Base-by-base conservation (phyloP, 176 grass and related monocot species). In the Oryza punctata region DNA sequence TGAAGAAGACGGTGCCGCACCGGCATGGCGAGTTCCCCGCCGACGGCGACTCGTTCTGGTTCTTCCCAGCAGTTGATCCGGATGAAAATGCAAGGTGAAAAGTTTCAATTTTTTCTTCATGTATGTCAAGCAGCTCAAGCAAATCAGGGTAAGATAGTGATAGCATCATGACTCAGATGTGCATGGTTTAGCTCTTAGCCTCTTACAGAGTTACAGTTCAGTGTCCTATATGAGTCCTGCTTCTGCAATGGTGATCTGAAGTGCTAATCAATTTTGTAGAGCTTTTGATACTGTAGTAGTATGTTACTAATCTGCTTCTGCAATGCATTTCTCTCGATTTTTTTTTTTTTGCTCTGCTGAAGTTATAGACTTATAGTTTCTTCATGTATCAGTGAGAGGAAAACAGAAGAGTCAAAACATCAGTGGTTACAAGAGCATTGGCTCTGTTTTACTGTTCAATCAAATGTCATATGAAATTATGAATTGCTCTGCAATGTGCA, bases 11-110 rank as follows among this genome's bases (percentile, higher is more conserved):
- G 11, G 74, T 90, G 83, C 25, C 79, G 3, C 88, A 90, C 21
- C 46, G 67, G 33, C 52, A 69, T 29, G 65, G 88, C 32, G 15
- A 18, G 45, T 82, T 85, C 78, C n/a, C 44, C 5, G 28, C 57
- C 5, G 14, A 14, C 7, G 88, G 83, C 14, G 83, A 86, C 67
- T 85, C 88, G 11, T 86, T 89, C 83, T 89, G 88, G 88, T 89
- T 89, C 83, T 85, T 89, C 88, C 88, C 88, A 2, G 78, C 29
- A 54, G 72, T 78, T 57, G 88, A 89, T 86, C 54, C 38, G 25
- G 74, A 75, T 35, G 78, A 81, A 66, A 61, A 27, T 1, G 47
- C 75, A 3, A 72, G 3, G 7, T 60, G 21, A 60, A 60, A 2
- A 23, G 19, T 7, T n/a, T 60, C 54, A 8, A 19, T 1, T 7